Evolutionary conservation across 2,329 filamentous ascomycete species (phyloP).

Genomic region (Escovopsis sp.): DNA sequence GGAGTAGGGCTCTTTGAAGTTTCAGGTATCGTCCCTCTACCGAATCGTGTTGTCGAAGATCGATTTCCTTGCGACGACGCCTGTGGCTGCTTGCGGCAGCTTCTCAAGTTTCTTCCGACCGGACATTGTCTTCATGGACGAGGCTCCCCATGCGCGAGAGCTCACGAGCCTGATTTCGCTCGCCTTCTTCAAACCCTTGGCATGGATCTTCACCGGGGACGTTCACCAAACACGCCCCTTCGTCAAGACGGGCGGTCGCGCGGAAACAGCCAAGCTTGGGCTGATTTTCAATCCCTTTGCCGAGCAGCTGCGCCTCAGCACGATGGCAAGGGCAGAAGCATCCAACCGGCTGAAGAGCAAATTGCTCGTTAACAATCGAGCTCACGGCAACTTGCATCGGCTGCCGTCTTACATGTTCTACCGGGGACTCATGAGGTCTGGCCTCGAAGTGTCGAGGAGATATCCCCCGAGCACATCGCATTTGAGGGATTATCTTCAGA

Average conservation of each 20-base stretch:
- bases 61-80: slow-evolving; percentile 31
- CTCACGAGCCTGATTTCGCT: slow-evolving; percentile 29
- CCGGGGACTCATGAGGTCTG: slow-evolving; percentile 21
- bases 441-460: slow-evolving; percentile 7
- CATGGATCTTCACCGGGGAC: slow-evolving; percentile 31
- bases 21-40: slow-evolving; percentile 22
- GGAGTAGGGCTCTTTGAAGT: slow-evolving; percentile 16
- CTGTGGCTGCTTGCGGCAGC: slow-evolving; percentile 23
- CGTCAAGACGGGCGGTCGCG: slow-evolving; percentile 15
- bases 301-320: slow-evolving; percentile 18
- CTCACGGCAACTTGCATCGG: slow-evolving; percentile 22
- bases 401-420: slow-evolving; percentile 29
- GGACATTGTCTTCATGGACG: slow-evolving; percentile 74
- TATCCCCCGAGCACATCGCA: slow-evolving; percentile 15
- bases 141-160: slow-evolving; percentile 35
- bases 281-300: slow-evolving; percentile 17
- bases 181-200: slow-evolving; percentile 24
- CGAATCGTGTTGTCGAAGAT: slow-evolving; percentile 20
- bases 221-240: slow-evolving; percentile 29
- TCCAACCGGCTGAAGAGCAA: slow-evolving; percentile 17
- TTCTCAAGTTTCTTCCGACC: slow-evolving; percentile 49
- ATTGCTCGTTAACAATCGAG: slow-evolving; percentile 22
- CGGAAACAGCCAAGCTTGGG: slow-evolving; percentile 4
- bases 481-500: slow-evolving; percentile 16
- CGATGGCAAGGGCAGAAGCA: slow-evolving; percentile 23